A percentile compares a stretch with the other conserved stretches of the same genome.
phyloP scores from a whole-genome alignment of 2,329 filamentous ascomycete genomes.

The Colletotrichum tropicicola region DNA sequence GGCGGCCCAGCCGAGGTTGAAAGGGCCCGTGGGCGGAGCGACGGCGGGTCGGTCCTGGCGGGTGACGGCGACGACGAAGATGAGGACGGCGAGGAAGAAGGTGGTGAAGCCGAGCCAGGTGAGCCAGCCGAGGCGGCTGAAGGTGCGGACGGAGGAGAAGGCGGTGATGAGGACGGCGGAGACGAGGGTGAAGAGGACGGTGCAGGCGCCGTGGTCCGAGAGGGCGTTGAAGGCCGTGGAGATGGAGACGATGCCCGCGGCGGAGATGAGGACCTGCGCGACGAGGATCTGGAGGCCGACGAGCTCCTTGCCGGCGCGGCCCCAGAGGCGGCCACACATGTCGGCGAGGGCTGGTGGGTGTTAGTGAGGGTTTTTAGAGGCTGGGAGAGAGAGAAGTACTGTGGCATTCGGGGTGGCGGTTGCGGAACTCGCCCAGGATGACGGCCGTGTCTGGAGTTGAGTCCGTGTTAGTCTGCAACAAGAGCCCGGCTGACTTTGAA shows the following conservation, averaged over 20 bases:
- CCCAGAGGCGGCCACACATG: conserved; percentile 54
- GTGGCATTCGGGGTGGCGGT: too few species aligned
- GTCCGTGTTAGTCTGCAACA: too few species aligned
- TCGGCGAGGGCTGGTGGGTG: too few species aligned
- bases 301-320: conserved; percentile 58
- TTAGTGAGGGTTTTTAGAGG: too few species aligned
- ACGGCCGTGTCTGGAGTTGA: too few species aligned
- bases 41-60: conserved; percentile 57
- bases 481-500: too few species aligned
- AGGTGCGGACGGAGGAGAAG: conserved; percentile 58
- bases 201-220: conserved; percentile 43
- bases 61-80: conserved; percentile 57
- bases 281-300: conserved; percentile 47
- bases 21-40: too few species aligned
- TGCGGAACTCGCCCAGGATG: too few species aligned
- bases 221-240: conserved; percentile 38
- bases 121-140: conserved; percentile 61
- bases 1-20: conserved; percentile 45
- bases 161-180: conserved; percentile 58
- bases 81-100: conserved; percentile 50
- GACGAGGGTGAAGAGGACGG: conserved; percentile 60
- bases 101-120: conserved; percentile 57
- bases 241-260: conserved; percentile 32
- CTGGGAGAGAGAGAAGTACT: too few species aligned
- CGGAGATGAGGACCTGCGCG: conserved; percentile 36